A percentile compares a stretch with the other conserved stretches of the same genome.
phyloP scores from a whole-genome alignment of 495 filamentous ascomycete species.

The Lasiosphaeriaceae sp. region DNA sequence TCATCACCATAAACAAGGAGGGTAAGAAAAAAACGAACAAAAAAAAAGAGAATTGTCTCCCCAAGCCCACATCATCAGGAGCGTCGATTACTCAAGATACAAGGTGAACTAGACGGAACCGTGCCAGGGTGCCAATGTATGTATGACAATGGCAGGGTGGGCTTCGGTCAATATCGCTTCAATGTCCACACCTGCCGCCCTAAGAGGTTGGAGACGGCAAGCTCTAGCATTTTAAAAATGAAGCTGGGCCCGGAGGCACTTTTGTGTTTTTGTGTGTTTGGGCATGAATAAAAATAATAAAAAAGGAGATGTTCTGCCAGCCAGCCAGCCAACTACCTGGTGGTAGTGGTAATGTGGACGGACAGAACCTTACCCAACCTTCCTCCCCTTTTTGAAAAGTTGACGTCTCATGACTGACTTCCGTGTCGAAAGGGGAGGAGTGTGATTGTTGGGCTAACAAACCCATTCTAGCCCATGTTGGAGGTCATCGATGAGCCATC shows the following conservation, averaged over 20 bases:
- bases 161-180: conserved; percentile 41
- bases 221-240: conserved; percentile 47
- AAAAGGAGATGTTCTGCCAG: no score
- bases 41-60: conserved; percentile 1
- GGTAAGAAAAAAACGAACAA: neutral
- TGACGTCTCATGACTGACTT: no score
- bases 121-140: neutral
- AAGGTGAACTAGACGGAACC: conserved; percentile 12
- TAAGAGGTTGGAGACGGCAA: conserved; percentile 41
- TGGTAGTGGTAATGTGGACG: no score
- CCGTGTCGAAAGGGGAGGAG: no score
- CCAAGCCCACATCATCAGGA: conserved; percentile 18
- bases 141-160: neutral
- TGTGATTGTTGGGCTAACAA: no score
- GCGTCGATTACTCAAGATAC: conserved; percentile 5
- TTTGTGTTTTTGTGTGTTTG: neutral
- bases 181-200: conserved; percentile 52
- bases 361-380: no score
- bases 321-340: no score
- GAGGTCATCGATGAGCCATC: no score
- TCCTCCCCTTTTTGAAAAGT: no score
- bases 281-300: neutral
- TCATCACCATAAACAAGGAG: neutral
- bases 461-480: no score
- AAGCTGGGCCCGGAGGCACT: conserved; percentile 28